A percentile compares a stretch with the other conserved stretches of the same genome.
phyloP scores from a whole-genome alignment of 1,284 basidiomycete genomes.

The Mycena sp. region DNA sequence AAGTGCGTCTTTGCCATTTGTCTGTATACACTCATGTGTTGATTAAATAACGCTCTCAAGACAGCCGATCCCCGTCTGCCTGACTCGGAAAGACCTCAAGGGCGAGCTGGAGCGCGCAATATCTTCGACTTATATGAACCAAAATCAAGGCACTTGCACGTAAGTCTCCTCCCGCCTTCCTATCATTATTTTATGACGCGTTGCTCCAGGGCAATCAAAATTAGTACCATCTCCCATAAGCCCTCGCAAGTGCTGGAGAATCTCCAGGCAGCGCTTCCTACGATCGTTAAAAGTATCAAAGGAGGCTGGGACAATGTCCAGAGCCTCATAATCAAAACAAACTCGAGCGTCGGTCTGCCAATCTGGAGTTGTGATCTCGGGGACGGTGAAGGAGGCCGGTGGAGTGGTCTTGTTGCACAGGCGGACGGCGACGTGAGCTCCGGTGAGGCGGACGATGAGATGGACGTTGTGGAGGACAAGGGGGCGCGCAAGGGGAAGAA shows the following conservation, averaged over 20 bases:
- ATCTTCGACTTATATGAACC: constrained; percentile 92
- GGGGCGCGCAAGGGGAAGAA: constrained; percentile 22
- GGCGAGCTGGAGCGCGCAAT: constrained; percentile 91
- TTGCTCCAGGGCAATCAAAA: constrained; percentile 80
- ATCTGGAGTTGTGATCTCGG: constrained; percentile 78
- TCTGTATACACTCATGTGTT: no score
- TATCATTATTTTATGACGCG: background rate
- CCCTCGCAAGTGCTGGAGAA: constrained; percentile 83
- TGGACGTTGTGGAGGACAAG: constrained; percentile 13
- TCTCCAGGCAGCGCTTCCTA: constrained; percentile 82
- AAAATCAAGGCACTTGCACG: constrained; percentile 92
- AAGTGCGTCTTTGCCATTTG: constrained; percentile 86
- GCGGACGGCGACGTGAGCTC: constrained; percentile 3
- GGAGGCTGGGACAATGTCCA: constrained; percentile 95
- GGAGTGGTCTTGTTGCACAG: constrained; percentile 3
- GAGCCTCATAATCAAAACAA: constrained; percentile 92
- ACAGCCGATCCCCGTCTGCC: constrained; percentile 92
- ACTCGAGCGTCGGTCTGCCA: constrained; percentile 84
- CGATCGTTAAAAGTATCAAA: constrained; percentile 75
- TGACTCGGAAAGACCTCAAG: constrained; percentile 89
- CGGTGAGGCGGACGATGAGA: constrained; percentile 19
- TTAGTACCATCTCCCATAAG: constrained; percentile 81
- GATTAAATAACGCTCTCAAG: constrained; percentile 52
- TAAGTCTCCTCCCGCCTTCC: constrained; percentile 51
- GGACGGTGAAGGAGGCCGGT: constrained; percentile 2